These are phyloP conservation scores for Fusarium albidum DNA, from an alignment of 2,329 filamentous ascomycete genomes.

Conservation along the genomic window DNA sequence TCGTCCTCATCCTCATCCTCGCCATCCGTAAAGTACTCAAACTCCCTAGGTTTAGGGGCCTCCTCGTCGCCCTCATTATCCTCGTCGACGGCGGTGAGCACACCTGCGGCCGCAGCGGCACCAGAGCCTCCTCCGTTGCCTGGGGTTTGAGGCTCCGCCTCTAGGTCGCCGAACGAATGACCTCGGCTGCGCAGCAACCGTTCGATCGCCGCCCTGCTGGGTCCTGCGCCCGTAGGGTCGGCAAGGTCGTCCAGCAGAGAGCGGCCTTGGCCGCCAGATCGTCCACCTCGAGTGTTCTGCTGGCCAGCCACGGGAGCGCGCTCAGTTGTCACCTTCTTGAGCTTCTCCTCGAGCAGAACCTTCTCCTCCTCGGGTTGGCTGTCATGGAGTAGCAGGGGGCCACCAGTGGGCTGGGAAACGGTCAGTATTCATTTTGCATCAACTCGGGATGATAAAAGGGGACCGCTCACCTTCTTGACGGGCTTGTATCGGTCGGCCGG, in stretches of 20 bases:
- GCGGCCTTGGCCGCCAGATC: conserved; percentile 45
- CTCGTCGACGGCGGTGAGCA: conserved; percentile 88
- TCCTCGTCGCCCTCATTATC: conserved; percentile 79
- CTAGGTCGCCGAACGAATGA: conserved; percentile 42
- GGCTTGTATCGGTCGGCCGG: conserved; percentile 90
- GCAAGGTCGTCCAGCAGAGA: conserved; percentile 48
- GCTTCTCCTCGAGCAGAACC: conserved; percentile 86
- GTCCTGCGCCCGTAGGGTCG: conserved; percentile 43
- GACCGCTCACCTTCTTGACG: conserved; percentile 76
- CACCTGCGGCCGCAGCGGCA: conserved; percentile 77
- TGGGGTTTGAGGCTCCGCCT: conserved; percentile 40
- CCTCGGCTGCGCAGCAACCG: conserved; percentile 53
- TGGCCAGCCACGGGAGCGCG: conserved; percentile 66
- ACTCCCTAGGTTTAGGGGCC: conserved; percentile 73
- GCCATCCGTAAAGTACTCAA: conserved; percentile 80
- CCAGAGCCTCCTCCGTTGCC: conserved; percentile 60
- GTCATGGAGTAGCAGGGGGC: conserved; percentile 90
- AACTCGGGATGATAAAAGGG: background rate
- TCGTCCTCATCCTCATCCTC: conserved; percentile 59
- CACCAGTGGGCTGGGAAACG: conserved; percentile 78
- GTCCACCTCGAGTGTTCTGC: conserved; percentile 40
- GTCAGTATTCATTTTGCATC: conserved; percentile 33
- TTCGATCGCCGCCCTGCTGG: conserved; percentile 48
- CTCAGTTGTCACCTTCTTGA: conserved; percentile 79
- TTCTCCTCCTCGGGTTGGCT: conserved; percentile 81